Base-by-base conservation (phyloP, 805 yeast species). In the Starmerella sp. region DNA sequence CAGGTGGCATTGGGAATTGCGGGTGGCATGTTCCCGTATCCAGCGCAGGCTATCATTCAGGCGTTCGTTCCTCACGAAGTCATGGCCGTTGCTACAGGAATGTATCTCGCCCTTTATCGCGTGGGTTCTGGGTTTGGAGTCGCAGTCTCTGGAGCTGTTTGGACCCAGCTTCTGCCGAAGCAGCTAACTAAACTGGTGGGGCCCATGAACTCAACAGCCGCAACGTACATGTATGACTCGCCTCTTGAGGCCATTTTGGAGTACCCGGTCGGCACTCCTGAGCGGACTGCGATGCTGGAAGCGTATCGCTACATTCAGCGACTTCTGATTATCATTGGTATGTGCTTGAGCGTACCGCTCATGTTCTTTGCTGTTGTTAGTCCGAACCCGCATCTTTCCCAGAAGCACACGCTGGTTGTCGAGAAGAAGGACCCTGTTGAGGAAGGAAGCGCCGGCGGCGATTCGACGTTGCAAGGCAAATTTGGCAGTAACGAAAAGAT, bases 1-100 rank as follows among this genome's bases (percentile, higher is more conserved):
- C 73, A 79, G 60, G 77, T 82, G 64, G 64, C 84, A 17, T 67
- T 82, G 60, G 90, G 90, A 61, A 75, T 84, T 55, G 89, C 87
- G 62, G 86, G 86, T 45, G 86, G 86, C 15, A 78, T 83, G 67
- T 81, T 83, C 72, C 80, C 84, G 14, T 82, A 81, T 62, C 75
- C 84, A 5, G 73, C 81, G 10, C 84, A 80, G 64, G 80, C 79
- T 6, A 75, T 84, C 44, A 75, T 80, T 58, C 81, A 79, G 64
- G 73, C 86, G 0, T 72, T 78, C 54, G 75, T 79, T 37, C 75
- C 72, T 59, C 89, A 82, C 67, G 82, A 79, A 63, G 75, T 77
- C 67, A 77, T 82, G 81, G 86, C 85, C 10, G 75, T 78, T 48
- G 75, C 78, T 36, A 75, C 81, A 45, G 75, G 86, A 1, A 66